phyloP scores from a whole-genome alignment of 805 yeast species.

The Candida cerambycidarum region DNA sequence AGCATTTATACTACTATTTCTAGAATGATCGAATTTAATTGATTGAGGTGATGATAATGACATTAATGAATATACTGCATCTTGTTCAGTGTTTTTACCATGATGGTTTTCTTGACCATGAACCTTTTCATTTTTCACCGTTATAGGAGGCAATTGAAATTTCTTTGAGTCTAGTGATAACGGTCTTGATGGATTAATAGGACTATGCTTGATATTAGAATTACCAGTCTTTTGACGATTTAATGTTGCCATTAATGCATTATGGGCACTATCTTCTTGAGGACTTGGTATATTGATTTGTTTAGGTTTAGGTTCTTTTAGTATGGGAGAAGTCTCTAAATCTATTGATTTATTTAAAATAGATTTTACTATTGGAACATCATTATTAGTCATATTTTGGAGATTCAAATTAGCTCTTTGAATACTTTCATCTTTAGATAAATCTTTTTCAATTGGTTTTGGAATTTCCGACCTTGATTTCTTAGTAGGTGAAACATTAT shows the following conservation, averaged over 20 bases:
- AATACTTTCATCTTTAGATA: conserved; percentile 7
- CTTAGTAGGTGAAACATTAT: conserved; percentile 27
- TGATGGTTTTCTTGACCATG: conserved; percentile 2
- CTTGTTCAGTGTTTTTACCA: conserved; percentile 43
- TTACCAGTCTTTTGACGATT: conserved; percentile 2
- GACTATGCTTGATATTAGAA: conserved; percentile 6
- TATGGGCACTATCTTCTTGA: conserved; percentile 45
- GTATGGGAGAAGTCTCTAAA: conserved; percentile 6
- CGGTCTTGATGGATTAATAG: conserved; percentile 15
- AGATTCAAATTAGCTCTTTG: conserved; percentile 34
- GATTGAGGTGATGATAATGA: conserved; percentile 53
- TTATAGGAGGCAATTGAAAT: conserved; percentile 29
- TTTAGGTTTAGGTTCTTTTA: conserved; percentile 5
- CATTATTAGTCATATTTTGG: conserved; percentile 33
- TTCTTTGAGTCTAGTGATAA: conserved; percentile 16
- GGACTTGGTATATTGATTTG: conserved; percentile 26
- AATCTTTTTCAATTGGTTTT: conserved; percentile 6
- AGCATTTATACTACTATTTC: conserved; percentile 24
- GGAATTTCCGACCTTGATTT: conserved; percentile 17
- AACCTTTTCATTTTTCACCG: conserved; percentile 20
- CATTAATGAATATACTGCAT: conserved; percentile 56
- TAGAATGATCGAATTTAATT: conserved; percentile 27
- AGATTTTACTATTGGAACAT: conserved; percentile 10
- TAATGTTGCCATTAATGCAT: conserved; percentile 41
- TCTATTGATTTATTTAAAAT: conserved; percentile 8